phyloP scores from a whole-genome alignment of 148 eudicot genomes.

The Nepenthes gracilis region DNA sequence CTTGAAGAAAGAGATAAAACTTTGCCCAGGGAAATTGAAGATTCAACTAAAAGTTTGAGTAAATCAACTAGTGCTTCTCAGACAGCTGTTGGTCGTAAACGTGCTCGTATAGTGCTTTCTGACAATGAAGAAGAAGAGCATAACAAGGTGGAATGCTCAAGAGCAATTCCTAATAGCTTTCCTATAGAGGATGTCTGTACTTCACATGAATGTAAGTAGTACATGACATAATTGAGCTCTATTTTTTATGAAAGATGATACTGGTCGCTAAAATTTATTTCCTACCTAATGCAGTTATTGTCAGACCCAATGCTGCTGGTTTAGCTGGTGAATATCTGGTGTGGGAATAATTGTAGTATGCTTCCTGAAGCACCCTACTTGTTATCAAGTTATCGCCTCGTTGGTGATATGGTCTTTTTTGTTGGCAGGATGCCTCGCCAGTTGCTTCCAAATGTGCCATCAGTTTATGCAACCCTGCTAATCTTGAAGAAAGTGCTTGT shows the following conservation, averaged over 20 bases:
- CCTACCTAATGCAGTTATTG: conserved; percentile 41
- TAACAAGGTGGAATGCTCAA: conserved; percentile 27
- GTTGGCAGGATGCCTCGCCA: conserved; percentile 36
- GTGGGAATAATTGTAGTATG: background rate
- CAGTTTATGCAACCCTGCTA: conserved; percentile 30
- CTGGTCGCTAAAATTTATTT: conserved; percentile 5
- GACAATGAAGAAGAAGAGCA: conserved; percentile 64
- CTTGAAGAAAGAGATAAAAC: conserved; percentile 6
- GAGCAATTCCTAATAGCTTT: conserved; percentile 18
- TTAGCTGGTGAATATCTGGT: conserved; percentile 40
- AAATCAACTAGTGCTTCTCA: conserved; percentile 39
- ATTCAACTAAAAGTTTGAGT: conserved; percentile 26
- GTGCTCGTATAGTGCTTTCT: conserved; percentile 63
- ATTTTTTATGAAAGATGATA: background rate
- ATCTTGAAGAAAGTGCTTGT: conserved; percentile 51
- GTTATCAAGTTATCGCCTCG: background rate
- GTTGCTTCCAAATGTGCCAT: conserved; percentile 27
- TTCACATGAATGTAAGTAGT: conserved; percentile 53
- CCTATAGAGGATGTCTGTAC: conserved; percentile 46
- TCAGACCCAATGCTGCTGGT: conserved; percentile 16
- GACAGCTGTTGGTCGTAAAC: conserved; percentile 47
- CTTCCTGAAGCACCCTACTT: background rate
- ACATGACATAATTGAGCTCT: background rate
- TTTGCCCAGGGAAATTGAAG: conserved; percentile 20
- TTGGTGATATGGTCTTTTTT: background rate